Conservation (phyloP, 192 early-diverging fungal species). For the Borealophlyctis nickersoniae region DNA sequence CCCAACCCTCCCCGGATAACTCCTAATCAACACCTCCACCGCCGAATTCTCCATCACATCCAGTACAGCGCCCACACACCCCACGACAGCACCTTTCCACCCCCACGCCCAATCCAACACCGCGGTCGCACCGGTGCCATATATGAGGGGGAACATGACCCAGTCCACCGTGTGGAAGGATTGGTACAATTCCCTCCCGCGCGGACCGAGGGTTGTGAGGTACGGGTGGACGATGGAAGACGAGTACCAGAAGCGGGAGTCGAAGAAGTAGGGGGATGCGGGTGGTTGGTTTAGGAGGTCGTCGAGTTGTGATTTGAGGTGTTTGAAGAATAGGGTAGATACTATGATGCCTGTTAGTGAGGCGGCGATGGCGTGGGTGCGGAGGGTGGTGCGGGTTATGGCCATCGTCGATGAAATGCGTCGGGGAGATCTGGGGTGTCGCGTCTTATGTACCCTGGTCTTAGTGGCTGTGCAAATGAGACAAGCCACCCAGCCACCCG, state of each 20-base stretch:
- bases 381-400: not conserved
- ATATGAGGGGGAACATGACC: not conserved
- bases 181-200: not conserved
- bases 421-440: too few relatives aligned
- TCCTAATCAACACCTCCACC: not conserved
- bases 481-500: too few relatives aligned
- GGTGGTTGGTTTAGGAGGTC: not conserved
- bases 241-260: not conserved
- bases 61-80: not conserved
- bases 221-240: not conserved
- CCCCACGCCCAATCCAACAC: not conserved
- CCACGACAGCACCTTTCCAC: not conserved
- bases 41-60: not conserved
- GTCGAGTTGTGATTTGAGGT: not conserved
- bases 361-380: not conserved
- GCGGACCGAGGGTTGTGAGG: not conserved
- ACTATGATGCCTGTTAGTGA: not conserved
- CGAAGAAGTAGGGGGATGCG: not conserved
- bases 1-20: not conserved
- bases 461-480: too few relatives aligned
- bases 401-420: too few relatives aligned
- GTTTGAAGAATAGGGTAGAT: not conserved
- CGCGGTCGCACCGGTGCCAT: not conserved
- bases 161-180: not conserved
- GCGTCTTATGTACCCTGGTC: too few relatives aligned